Evolutionary conservation across 371 early-diverging fungal species (phyloP).

Genomic region (Mortierella polycephala): DNA sequence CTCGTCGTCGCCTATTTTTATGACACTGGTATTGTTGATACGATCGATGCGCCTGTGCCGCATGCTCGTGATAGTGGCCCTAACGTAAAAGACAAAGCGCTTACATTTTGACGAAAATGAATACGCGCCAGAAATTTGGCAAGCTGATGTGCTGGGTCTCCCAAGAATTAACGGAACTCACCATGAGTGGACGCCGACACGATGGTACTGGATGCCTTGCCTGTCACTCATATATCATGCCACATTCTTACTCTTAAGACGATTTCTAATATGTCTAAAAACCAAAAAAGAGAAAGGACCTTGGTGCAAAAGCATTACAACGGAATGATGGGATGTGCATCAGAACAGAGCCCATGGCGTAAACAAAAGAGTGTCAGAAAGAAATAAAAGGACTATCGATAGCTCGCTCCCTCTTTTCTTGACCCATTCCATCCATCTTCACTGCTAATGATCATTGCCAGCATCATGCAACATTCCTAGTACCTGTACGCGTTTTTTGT

Average conservation of each 20-base stretch:
- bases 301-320: neutral
- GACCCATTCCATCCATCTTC: too few relatives aligned
- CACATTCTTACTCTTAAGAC: constrained; percentile 15
- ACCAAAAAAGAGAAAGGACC: neutral
- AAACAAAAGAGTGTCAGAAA: too few relatives aligned
- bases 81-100: neutral
- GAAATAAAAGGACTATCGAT: too few relatives aligned
- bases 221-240: constrained; percentile 14
- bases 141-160: constrained; percentile 6
- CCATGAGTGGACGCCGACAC: constrained; percentile 6
- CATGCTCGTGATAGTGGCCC: constrained; percentile 14
- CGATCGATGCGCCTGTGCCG: constrained; percentile 3
- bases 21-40: constrained; percentile 8
- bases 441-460: too few relatives aligned
- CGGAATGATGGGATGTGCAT: too few relatives aligned
- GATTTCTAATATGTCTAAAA: constrained; percentile 6
- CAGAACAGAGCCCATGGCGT: too few relatives aligned
- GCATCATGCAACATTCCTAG: too few relatives aligned
- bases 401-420: too few relatives aligned
- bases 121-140: constrained; percentile 12
- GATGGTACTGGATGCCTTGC: constrained; percentile 16
- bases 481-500: too few relatives aligned
- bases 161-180: constrained; percentile 9
- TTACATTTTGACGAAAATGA: neutral
- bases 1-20: constrained; percentile 16